Evolutionary conservation across 768 basidiomycete genomes (phyloP).

Genomic region (Lactifluus pinguis): DNA sequence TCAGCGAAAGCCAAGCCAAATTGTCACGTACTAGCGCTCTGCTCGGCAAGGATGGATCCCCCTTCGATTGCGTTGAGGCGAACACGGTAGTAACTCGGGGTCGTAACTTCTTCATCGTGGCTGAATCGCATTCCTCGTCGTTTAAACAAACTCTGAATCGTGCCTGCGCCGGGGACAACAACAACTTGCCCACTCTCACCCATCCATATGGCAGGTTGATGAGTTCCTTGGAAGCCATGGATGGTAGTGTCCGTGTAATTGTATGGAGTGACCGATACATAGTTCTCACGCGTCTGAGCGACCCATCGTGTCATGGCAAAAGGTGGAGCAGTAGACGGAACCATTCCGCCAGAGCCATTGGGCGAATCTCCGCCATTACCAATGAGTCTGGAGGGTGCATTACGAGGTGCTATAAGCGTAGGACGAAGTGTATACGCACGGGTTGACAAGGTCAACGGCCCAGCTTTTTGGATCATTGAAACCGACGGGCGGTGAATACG

Average conservation of each 20-base stretch:
- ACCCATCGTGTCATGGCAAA: slow-evolving; percentile 87
- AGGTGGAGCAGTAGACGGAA: slow-evolving; percentile 66
- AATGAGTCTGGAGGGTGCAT: slow-evolving; percentile 37
- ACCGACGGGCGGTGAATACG: slow-evolving; percentile 7
- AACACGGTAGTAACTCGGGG: slow-evolving; percentile 27
- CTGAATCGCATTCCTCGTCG: slow-evolving; percentile 30
- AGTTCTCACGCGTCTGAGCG: slow-evolving; percentile 69
- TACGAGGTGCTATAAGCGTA: neutral
- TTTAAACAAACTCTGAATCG: slow-evolving; percentile 46
- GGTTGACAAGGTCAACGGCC: slow-evolving; percentile 39
- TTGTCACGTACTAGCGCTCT: slow-evolving; percentile 47
- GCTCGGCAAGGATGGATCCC: slow-evolving; percentile 46
- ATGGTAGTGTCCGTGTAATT: slow-evolving; percentile 52
- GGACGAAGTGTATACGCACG: slow-evolving; percentile 27
- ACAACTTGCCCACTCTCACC: slow-evolving; percentile 62
- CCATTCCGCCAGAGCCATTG: slow-evolving; percentile 68
- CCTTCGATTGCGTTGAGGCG: slow-evolving; percentile 42
- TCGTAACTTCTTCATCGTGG: neutral
- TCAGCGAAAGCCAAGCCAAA: neutral
- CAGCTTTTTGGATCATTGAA: slow-evolving; percentile 28
- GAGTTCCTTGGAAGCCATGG: slow-evolving; percentile 72
- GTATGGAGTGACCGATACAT: slow-evolving; percentile 64
- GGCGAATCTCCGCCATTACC: slow-evolving; percentile 67
- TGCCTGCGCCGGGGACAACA: slow-evolving; percentile 48
- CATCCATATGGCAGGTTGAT: slow-evolving; percentile 89